Evolutionary conservation across 352 stramenopile genomes (phyloP), one percentile per base, ranked within the genome.

Genomic region (Blastocystis sp.): DNA sequence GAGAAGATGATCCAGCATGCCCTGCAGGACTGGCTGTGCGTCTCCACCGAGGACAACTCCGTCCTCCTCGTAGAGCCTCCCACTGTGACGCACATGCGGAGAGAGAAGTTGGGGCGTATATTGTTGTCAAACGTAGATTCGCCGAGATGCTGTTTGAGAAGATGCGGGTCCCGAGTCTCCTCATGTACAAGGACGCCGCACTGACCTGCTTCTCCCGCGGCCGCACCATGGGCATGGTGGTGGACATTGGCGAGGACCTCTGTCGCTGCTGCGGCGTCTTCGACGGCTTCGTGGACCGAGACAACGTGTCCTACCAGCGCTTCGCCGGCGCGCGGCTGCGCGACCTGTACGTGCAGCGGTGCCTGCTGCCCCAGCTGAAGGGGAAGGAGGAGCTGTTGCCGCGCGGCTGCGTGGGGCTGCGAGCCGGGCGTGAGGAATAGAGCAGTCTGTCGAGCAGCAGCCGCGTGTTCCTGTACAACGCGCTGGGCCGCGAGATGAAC

Each of bases 111-210:
- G 21, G 92, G 94, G 0, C 43, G 21, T 9, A 1, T 41, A 14
- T 17, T 69, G 3, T 23, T 67, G 28, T 86, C 86, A 89, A 38
- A 91, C 93, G 34, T 94, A 89, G 94, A 89, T 95, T 95, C 90
- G 86, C 94, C 77, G 93, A 96, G 90, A 92, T 96, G 89, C 94
- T 96, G 91, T 96, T 96, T 86, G 93, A 96, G 88, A 94, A 90
- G 67, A 95, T 96, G 80, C 89, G 93, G 59, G 92, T 94, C 38
- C 93, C 93, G 14, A 91, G 91, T n/a, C 95, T 95, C 76, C 95
- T 95, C 89, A 93, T 95, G 90, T 92, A 93, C 53, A 94, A 95
- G 77, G 93, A 95, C 70, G 93, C 93, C 2, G 91, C 94, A 66
- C 90, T 96, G 23, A 92, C 95, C 67, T 92, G 93, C 0, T 96